Base-by-base conservation (phyloP, 805 yeast genomes). In the Candida gorgasii region DNA sequence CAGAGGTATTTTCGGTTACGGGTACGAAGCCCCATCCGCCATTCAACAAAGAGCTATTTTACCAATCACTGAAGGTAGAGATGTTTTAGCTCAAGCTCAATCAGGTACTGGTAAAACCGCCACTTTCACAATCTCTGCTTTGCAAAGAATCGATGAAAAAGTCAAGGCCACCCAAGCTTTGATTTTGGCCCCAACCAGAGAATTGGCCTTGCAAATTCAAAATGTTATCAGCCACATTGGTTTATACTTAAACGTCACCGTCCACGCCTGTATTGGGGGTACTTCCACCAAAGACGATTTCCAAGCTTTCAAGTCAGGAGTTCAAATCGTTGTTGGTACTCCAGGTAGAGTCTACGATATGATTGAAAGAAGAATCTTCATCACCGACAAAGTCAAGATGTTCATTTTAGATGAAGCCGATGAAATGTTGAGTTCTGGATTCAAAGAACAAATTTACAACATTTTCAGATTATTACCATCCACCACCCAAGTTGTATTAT, bases 261-360 rank as follows among this genome's bases (percentile, higher is more conserved):
- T 93, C 58, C 97, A 93, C 65, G 97, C 98, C 42, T 92, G 96
- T 70, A 88, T 93, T 60, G 99, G 99, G 69, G 99, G 99, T 66
- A 92, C 95, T 49, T 79, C 88, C 47, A 79, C 89, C 65, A 82
- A 82, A 48, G 93, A 89, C 52, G 99, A 93, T 73, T 76, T 86
- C 52, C 86, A 83, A 65, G 89, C 86, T 53, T 79, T 93, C 64
- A 77, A 79, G 59, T 79, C 80, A 51, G 96, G 95, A 54, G 95
- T 86, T 52, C 97, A 92, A 73, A 79, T 92, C 46, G 95, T 93
- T 45, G 92, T 89, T 58, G 99, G 98, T 63, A 93, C 99, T 46
- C 99, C 99, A 57, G 99, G 99, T 62, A 83, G 99, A 74, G 97
- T 93, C 51, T 80, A 75, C 59, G 98, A 93, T 69, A 89, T 93